Percentiles rank a stretch among this genome's conserved stretches.
Evolutionary conservation across 805 yeast species (phyloP).

Genomic region (Candida silvatica): DNA sequence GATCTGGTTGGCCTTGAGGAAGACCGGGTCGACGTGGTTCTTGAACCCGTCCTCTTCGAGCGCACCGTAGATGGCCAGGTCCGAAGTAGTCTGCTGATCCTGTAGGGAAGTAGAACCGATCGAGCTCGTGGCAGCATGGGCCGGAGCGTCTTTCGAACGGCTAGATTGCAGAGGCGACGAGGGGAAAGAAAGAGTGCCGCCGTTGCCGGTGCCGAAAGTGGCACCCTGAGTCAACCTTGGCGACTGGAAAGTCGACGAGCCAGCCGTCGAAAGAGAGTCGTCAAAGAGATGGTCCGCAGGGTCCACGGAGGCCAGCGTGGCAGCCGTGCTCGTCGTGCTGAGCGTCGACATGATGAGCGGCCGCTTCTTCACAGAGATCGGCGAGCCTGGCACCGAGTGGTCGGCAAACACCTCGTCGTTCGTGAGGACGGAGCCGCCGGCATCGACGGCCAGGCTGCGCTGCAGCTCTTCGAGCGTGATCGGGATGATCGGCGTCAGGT

Average conservation of each 20-base stretch:
- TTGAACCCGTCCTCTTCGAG: conserved; percentile 2
- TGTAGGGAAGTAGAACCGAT: too few relatives aligned
- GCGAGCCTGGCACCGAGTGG: not conserved
- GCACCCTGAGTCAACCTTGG: not conserved
- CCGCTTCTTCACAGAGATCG: conserved; percentile 6
- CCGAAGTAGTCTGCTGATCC: too few relatives aligned
- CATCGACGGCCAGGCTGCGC: not conserved
- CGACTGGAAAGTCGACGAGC: not conserved
- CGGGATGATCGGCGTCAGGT: conserved; percentile 19
- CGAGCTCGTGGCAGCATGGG: too few relatives aligned
- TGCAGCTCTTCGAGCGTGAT: conserved; percentile 4
- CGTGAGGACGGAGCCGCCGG: conserved; percentile 1
- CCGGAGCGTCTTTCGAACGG: too few relatives aligned
- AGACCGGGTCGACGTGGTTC: conserved; percentile 15
- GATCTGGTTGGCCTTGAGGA: conserved; percentile 23
- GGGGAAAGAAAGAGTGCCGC: too few relatives aligned
- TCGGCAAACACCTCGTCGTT: conserved; percentile 1
- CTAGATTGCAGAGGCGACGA: too few relatives aligned
- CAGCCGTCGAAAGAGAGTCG: not conserved
- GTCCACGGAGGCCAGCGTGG: not conserved
- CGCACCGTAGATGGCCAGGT: conserved; percentile 2
- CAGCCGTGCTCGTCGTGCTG: conserved; percentile 11
- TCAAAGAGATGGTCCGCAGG: not conserved
- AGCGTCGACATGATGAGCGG: conserved; percentile 6
- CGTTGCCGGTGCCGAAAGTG: not conserved